Evolutionary conservation across 2,329 filamentous ascomycete species (phyloP), one percentile per base, ranked within the genome.

Genomic region (Epichloe elymi): DNA sequence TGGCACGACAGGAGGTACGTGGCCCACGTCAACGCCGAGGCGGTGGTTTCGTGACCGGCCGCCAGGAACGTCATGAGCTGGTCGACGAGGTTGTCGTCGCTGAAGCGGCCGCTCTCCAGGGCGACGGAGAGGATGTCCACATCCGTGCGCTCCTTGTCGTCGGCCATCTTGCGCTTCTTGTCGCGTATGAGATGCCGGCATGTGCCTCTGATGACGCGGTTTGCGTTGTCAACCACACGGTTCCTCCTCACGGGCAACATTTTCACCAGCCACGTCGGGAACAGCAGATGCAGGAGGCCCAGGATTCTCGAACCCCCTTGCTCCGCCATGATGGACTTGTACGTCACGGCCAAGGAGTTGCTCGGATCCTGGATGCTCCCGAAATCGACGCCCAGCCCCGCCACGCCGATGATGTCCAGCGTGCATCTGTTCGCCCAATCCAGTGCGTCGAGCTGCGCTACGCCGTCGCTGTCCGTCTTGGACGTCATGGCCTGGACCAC

Each of bases 21-120:
- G 3, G 83, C 78, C 85, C 86, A 91, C n/a, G 82, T 85, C 62
- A 93, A 73, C 17, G 86, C 76, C 1, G 82, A 77, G 1, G 87
- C 80, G 0, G 86, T 90, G 1, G 87, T 91, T 67, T 91, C 86
- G 64, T 91, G 87, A 20, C 83, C 84, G 0, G 88, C 88, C 1
- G 84, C 85, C 5, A 94, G 77, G 70, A 94, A 93, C 0, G 87
- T 94, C 86, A 94, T 93, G 63, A 93, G 78, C 67, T 95, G 88
- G 64, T 93, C 85, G 37, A 88, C 79, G n/a, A 95, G 77, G 54
- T 88, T 81, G 46, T 88, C 85, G 55, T 93, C 86, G 12, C 70
- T 77, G 67, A 94, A 93, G 5, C 74, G 80, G 45, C 85, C 86
- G 39, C 82, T 88, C 62, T 83, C 78, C 46, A 95, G 71, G 15